A percentile compares a stretch with the other conserved stretches of the same genome.
Evolutionary conservation across 2,329 filamentous ascomycete species (phyloP).

Genomic region (Beauveria sp.): DNA sequence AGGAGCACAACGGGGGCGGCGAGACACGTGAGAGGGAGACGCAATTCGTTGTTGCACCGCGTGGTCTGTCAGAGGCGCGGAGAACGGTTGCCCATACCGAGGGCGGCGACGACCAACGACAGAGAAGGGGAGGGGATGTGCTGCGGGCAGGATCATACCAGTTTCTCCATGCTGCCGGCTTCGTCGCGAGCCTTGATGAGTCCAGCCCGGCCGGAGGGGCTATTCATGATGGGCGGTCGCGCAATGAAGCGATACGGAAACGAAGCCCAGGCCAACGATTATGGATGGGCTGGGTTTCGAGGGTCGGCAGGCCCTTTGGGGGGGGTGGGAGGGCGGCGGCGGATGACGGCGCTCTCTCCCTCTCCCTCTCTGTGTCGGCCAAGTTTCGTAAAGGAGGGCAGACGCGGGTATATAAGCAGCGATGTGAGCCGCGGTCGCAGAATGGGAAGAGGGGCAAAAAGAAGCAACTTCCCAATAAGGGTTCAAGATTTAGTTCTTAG

Average conservation of each 20-base stretch:
- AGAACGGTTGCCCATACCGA: background rate
- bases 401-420: background rate
- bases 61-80: background rate
- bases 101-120: background rate
- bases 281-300: conserved; percentile 5
- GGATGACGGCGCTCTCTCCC: background rate
- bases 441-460: background rate
- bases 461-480: background rate
- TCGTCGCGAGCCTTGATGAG: conserved; percentile 46
- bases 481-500: background rate
- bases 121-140: background rate
- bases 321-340: background rate
- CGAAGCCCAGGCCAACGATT: conserved; percentile 1
- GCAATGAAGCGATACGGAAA: conserved; percentile 6
- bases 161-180: conserved; percentile 46
- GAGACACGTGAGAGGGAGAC: background rate
- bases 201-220: conserved; percentile 46
- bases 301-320: conserved; percentile 1
- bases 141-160: conserved; percentile 42
- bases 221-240: conserved; percentile 26
- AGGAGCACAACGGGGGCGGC: background rate
- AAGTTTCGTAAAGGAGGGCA: background rate
- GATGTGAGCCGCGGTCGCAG: too few relatives aligned
- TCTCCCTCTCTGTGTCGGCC: background rate
- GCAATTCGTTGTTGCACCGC: background rate